These are phyloP conservation scores for Fusarium anguioides DNA, from an alignment of 2,329 filamentous ascomycete species.

Conservation along the genomic window DNA sequence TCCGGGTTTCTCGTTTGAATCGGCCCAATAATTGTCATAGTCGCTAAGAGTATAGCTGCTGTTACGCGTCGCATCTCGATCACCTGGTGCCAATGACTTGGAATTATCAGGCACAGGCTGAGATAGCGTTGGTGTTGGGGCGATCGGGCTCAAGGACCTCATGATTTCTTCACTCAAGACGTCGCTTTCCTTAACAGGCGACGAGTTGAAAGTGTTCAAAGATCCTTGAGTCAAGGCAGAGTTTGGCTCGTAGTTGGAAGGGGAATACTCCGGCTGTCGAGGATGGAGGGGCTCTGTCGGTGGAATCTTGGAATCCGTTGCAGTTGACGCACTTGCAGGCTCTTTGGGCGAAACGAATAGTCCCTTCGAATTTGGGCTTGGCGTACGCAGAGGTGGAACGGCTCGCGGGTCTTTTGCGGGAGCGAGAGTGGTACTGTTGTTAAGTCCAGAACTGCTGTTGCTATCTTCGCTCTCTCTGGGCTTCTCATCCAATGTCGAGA, in stretches of 20 bases:
- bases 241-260: constrained; percentile 51
- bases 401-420: constrained; percentile 39
- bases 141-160: constrained; percentile 69
- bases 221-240: constrained; percentile 57
- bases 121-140: constrained; percentile 37
- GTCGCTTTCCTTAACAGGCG: constrained; percentile 75
- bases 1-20: constrained; percentile 43
- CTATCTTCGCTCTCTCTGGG: constrained; percentile 2
- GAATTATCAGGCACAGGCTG: constrained; percentile 26
- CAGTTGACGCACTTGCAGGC: neutral
- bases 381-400: constrained; percentile 50
- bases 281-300: constrained; percentile 60
- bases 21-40: constrained; percentile 75
- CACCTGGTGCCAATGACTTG: constrained; percentile 33
- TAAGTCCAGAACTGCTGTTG: neutral
- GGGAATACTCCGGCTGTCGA: constrained; percentile 49
- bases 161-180: constrained; percentile 79
- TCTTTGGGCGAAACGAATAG: constrained; percentile 16
- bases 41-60: constrained; percentile 73
- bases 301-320: constrained; percentile 46
- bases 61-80: constrained; percentile 53
- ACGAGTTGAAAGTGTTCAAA: constrained; percentile 61
- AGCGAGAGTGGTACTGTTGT: constrained; percentile 6
- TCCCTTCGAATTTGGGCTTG: constrained; percentile 45
- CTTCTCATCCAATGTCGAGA: constrained; percentile 14